phyloP scores from a whole-genome alignment of 2,329 filamentous ascomycete species.

The Gnomoniopsis smithogilvyi region DNA sequence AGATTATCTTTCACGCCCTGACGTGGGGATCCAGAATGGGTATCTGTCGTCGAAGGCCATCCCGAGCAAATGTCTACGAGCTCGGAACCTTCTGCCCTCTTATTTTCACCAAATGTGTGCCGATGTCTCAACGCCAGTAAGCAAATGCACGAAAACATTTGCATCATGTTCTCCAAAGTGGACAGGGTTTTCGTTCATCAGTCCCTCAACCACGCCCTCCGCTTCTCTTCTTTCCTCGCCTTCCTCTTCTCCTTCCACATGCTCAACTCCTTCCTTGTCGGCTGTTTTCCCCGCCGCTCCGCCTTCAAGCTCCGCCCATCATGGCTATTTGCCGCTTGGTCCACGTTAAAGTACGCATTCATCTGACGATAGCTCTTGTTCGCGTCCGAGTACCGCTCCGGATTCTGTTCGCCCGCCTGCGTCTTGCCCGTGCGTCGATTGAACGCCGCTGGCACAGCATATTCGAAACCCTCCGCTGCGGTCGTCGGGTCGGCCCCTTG shows the following conservation, averaged over 20 bases:
- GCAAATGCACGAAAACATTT: neutral
- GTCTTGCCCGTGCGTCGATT: constrained; percentile 88
- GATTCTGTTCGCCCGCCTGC: constrained; percentile 63
- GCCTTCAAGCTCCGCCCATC: constrained; percentile 89
- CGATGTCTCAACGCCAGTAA: neutral
- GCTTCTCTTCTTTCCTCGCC: constrained; percentile 90
- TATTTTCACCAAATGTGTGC: too few species aligned
- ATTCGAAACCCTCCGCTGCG: constrained; percentile 39
- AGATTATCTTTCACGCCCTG: too few species aligned
- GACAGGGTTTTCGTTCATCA: too few species aligned
- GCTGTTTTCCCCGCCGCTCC: constrained; percentile 80
- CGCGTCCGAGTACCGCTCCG: constrained; percentile 80
- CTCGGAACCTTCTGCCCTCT: too few species aligned
- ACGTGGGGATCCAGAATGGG: too few species aligned
- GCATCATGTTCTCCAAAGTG: too few species aligned
- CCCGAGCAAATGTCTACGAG: too few species aligned
- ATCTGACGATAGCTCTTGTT: constrained; percentile 85
- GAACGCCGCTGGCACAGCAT: constrained; percentile 72
- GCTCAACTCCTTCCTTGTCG: constrained; percentile 82
- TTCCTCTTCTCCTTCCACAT: constrained; percentile 86
- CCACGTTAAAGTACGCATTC: constrained; percentile 93
- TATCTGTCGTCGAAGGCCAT: too few species aligned
- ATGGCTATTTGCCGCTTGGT: constrained; percentile 87
- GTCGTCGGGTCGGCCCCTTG: constrained; percentile 37
- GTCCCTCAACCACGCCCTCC: constrained; percentile 85